Conservation (phyloP, 1,284 basidiomycete genomes). For the Marasmius tenuissimus region DNA sequence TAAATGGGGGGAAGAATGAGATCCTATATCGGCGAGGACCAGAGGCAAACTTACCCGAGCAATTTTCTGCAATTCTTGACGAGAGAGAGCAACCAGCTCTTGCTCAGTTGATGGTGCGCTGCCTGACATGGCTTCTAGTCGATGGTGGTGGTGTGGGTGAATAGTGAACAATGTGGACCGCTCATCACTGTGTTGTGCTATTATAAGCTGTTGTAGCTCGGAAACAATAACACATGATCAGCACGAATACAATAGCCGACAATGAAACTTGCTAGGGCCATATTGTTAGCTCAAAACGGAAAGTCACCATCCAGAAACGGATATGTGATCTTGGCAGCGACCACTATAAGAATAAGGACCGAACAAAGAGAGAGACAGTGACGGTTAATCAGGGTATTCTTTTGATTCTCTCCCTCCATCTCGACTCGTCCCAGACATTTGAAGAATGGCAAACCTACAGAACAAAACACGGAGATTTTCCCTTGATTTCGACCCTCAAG, state of each 20-base stretch:
- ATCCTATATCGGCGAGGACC: constrained; percentile 12
- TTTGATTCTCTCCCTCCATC: too few relatives aligned
- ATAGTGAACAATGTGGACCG: neutral
- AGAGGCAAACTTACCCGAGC: neutral
- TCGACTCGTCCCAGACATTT: too few relatives aligned
- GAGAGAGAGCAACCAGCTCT: neutral
- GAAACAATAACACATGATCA: neutral
- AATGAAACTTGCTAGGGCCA: too few relatives aligned
- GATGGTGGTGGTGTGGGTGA: neutral
- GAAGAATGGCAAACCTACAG: too few relatives aligned
- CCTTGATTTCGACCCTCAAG: neutral
- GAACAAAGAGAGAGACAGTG: too few relatives aligned
- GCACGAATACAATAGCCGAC: neutral
- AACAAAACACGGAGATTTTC: too few relatives aligned
- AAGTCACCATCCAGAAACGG: constrained; percentile 2
- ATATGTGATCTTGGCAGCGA: neutral
- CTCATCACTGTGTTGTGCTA: neutral
- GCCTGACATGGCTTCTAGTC: neutral
- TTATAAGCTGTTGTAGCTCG: neutral
- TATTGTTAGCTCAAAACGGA: constrained; percentile 14
- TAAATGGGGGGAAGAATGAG: neutral
- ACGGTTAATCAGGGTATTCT: too few relatives aligned
- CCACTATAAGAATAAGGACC: neutral
- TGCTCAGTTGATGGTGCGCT: neutral
- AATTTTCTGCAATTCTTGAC: constrained; percentile 1